Percentiles rank a stretch among this genome's conserved stretches.
phyloP scores from a whole-genome alignment of 2,329 filamentous ascomycete genomes.

The Chrysoporthe puriensis region DNA sequence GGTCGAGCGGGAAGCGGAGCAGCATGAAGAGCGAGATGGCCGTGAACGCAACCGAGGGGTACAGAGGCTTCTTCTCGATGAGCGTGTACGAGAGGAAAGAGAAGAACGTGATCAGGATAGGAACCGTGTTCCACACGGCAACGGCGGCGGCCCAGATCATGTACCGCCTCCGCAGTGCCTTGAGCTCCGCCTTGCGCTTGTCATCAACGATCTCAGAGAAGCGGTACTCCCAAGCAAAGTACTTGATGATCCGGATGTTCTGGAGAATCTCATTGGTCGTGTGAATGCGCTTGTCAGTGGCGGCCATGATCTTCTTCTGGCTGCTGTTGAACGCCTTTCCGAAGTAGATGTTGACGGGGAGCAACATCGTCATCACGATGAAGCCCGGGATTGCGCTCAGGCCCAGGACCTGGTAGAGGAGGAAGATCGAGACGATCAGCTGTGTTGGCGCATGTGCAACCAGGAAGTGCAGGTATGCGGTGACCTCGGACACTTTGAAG shows the following conservation, averaged over 20 bases:
- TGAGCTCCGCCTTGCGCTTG: conserved; percentile 79
- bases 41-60: conserved; percentile 93
- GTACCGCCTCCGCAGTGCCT: conserved; percentile 78
- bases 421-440: conserved; percentile 74
- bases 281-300: conserved; percentile 94
- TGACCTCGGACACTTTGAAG: conserved; percentile 96
- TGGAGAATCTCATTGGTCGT: conserved; percentile 96
- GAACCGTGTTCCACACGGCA: conserved; percentile 95
- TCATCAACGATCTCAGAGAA: conserved; percentile 87
- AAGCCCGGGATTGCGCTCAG: conserved; percentile 93
- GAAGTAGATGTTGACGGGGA: conserved; percentile 89
- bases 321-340: conserved; percentile 82
- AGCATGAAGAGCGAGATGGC: conserved; percentile 95
- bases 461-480: conserved; percentile 94
- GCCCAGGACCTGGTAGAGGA: conserved; percentile 90
- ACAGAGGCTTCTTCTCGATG: conserved; percentile 84
- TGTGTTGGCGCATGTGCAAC: conserved; percentile 90
- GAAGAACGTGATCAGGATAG: conserved; percentile 92
- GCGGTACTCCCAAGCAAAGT: conserved; percentile 96
- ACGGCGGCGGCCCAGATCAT: conserved; percentile 90
- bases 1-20: conserved; percentile 88
- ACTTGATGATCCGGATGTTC: conserved; percentile 99
- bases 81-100: conserved; percentile 94
- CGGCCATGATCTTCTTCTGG: conserved; percentile 88
- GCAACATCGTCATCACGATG: conserved; percentile 82